Conservation (phyloP, 345 rosid genomes). For the Garcia nutans region DNA sequence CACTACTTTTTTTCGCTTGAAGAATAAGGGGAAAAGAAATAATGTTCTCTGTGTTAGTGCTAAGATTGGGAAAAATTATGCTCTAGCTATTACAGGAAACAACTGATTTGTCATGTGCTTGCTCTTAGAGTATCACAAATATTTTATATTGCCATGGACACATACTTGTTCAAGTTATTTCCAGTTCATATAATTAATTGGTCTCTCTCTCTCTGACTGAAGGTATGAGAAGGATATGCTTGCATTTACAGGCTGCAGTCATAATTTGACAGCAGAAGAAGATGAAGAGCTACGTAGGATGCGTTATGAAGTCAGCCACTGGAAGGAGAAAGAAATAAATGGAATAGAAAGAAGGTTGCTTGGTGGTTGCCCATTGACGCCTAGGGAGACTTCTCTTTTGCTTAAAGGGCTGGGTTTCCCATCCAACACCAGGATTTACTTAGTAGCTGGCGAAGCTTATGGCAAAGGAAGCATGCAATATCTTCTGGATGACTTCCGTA, state of each 20-base stretch:
- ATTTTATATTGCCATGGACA: background rate
- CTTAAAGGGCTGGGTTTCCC: constrained; percentile 80
- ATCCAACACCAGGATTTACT: constrained; percentile 73
- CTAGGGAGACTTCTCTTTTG: constrained; percentile 87
- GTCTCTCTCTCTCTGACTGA: constrained; percentile 10
- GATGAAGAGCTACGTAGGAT: constrained; percentile 69
- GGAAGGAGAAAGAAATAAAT: constrained; percentile 95
- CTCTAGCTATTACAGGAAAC: background rate
- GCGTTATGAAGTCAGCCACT: constrained; percentile 81
- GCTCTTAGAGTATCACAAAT: background rate
- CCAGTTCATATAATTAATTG: background rate
- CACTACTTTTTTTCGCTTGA: background rate
- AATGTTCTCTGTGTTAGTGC: background rate
- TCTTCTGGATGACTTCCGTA: constrained; percentile 63
- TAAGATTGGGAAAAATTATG: background rate
- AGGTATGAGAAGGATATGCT: constrained; percentile 99
- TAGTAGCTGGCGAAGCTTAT: constrained; percentile 95
- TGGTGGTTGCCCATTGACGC: constrained; percentile 93
- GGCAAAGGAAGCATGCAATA: constrained; percentile 84
- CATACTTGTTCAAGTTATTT: background rate
- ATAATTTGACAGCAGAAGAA: constrained; percentile 75
- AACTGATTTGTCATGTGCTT: background rate
- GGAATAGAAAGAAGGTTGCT: constrained; percentile 86
- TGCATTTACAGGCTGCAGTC: constrained; percentile 98
- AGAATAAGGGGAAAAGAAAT: background rate